Conservation (phyloP, 176 grass and related monocot species). For the Cenchrus americanus region DNA sequence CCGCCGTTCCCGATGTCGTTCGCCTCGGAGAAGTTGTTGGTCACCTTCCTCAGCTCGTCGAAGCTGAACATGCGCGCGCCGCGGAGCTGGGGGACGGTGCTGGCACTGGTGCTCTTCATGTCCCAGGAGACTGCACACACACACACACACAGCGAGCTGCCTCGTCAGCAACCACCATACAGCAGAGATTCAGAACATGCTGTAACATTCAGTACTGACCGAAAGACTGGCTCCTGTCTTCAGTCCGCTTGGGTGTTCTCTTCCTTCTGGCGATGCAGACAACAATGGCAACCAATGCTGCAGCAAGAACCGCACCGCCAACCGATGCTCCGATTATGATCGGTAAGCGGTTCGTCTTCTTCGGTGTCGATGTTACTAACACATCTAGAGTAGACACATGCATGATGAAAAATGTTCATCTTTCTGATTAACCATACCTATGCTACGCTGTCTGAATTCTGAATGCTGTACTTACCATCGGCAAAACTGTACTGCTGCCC, state of each 20-base stretch:
- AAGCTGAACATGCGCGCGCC: slow-evolving; percentile 71
- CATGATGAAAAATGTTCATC: background rate
- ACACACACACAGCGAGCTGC: slow-evolving; percentile 5
- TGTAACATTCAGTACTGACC: slow-evolving; percentile 35
- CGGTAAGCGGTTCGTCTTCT: slow-evolving; percentile 43
- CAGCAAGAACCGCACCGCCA: slow-evolving; percentile 52
- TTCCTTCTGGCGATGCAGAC: slow-evolving; percentile 44
- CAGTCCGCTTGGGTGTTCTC: slow-evolving; percentile 33
- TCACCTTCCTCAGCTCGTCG: slow-evolving; percentile 71
- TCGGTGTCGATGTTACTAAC: slow-evolving; percentile 7
- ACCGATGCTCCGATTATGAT: slow-evolving; percentile 56
- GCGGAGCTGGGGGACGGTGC: slow-evolving; percentile 59
- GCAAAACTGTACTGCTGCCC: slow-evolving; percentile 46
- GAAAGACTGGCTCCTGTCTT: slow-evolving; percentile 60
- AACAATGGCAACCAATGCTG: slow-evolving; percentile 31
- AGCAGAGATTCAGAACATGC: background rate
- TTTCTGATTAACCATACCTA: background rate
- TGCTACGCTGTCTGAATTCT: background rate
- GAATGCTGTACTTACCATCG: slow-evolving; percentile 51
- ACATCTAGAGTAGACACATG: slow-evolving; percentile 26
- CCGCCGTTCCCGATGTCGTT: slow-evolving; percentile 71
- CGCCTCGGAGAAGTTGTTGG: slow-evolving; percentile 63
- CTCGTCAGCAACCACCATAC: background rate
- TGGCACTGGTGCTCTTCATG: slow-evolving; percentile 61
- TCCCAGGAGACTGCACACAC: slow-evolving; percentile 62